A percentile compares a stretch with the other conserved stretches of the same genome.
phyloP scores from a whole-genome alignment of 2,329 filamentous ascomycete species.

The Clonostachys rhizophaga region DNA sequence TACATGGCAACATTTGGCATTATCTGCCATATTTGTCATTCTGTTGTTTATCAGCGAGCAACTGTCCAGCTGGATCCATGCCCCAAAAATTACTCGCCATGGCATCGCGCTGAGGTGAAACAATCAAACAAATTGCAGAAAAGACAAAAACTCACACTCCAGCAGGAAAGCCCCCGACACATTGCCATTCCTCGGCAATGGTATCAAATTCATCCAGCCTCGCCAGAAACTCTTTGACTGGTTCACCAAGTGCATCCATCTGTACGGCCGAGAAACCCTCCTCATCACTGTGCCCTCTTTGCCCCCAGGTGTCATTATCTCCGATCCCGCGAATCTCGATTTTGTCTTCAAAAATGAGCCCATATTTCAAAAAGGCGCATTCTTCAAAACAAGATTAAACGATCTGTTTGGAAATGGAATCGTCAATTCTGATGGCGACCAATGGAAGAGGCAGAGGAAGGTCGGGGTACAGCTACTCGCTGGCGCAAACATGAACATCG shows the following conservation, averaged over 20 bases:
- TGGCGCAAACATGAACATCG: constrained; percentile 47
- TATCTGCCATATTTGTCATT: no score
- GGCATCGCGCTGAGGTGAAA: constrained; percentile 2
- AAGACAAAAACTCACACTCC: not conserved
- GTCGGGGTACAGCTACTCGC: constrained; percentile 57
- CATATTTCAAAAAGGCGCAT: constrained; percentile 56
- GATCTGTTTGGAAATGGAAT: constrained; percentile 64
- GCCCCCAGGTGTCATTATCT: constrained; percentile 59
- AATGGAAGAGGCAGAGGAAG: constrained; percentile 59
- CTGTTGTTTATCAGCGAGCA: no score
- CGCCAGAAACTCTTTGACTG: constrained; percentile 57
- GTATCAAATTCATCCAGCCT: constrained; percentile 54
- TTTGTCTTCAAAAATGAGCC: constrained; percentile 58
- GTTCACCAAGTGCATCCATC: constrained; percentile 54
- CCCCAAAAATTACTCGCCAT: constrained; percentile 4
- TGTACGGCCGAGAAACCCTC: constrained; percentile 55
- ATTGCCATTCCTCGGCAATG: constrained; percentile 54
- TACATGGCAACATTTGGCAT: no score
- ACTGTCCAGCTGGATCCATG: not conserved
- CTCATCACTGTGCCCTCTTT: constrained; percentile 58
- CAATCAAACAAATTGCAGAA: not conserved
- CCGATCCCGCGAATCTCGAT: constrained; percentile 56
- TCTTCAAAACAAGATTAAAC: constrained; percentile 55
- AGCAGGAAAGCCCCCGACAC: constrained; percentile 43
- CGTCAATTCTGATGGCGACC: constrained; percentile 60